A percentile compares a stretch with the other conserved stretches of the same genome.
Conservation (phyloP, 768 basidiomycete species). For the Kwoniella dendrophila region DNA sequence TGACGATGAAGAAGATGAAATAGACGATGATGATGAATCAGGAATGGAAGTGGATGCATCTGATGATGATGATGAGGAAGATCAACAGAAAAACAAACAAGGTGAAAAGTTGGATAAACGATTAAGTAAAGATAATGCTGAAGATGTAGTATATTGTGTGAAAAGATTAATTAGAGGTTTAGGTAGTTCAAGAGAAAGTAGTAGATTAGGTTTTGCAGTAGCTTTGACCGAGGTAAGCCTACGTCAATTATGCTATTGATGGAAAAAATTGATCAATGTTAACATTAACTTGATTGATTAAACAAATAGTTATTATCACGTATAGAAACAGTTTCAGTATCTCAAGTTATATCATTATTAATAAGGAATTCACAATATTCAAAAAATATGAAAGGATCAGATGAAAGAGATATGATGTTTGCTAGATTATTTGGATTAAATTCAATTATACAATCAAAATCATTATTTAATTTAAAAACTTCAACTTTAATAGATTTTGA, state of each 20-base stretch:
- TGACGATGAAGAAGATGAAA: conserved; percentile 44
- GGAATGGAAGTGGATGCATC: conserved; percentile 47
- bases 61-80: conserved; percentile 51
- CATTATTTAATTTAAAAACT: conserved; percentile 66
- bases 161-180: conserved; percentile 82
- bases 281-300: not conserved
- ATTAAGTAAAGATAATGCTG: conserved; percentile 70
- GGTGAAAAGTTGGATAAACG: conserved; percentile 43
- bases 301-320: conserved; percentile 70
- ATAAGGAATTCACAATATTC: conserved; percentile 70
- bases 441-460: conserved; percentile 79
- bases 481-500: conserved; percentile 67
- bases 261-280: not conserved
- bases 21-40: conserved; percentile 43
- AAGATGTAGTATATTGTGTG: conserved; percentile 91
- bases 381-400: conserved; percentile 81
- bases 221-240: conserved; percentile 83
- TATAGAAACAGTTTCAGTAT: conserved; percentile 73
- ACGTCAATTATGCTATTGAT: not conserved
- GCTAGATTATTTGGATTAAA: conserved; percentile 88
- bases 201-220: conserved; percentile 91
- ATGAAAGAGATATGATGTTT: conserved; percentile 89
- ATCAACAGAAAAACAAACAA: conserved; percentile 27
- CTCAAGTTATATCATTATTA: conserved; percentile 75
- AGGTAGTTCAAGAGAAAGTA: conserved; percentile 88